phyloP scores from a whole-genome alignment of 495 filamentous ascomycete species.

The Lasiosphaeriaceae sp. region DNA sequence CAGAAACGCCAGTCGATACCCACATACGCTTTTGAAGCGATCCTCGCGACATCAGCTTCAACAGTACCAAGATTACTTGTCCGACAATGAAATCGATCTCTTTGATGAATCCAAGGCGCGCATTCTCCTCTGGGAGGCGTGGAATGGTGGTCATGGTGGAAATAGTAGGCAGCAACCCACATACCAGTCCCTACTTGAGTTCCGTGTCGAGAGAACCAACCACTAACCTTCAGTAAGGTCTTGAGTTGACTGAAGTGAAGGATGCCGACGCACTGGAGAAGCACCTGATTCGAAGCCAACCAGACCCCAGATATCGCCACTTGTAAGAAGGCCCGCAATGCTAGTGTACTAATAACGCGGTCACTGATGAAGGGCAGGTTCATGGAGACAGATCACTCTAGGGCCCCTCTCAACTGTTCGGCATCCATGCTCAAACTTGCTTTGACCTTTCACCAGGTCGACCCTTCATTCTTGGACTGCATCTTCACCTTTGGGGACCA shows the following conservation, averaged over 20 bases:
- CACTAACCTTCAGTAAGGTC: neutral
- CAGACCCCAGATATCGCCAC: neutral
- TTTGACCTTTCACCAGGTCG: conserved; percentile 40
- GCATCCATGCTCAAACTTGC: conserved; percentile 27
- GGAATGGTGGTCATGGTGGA: neutral
- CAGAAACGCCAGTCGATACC: neutral
- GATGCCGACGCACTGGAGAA: neutral
- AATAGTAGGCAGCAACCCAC: neutral
- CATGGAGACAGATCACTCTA: conserved; percentile 27
- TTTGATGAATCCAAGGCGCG: neutral
- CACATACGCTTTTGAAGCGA: neutral
- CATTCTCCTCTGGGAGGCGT: neutral
- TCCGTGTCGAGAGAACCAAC: neutral
- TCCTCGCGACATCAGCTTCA: neutral
- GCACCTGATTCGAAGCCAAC: neutral
- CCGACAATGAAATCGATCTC: neutral
- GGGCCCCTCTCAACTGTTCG: conserved; percentile 25
- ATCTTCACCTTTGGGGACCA: conserved; percentile 42
- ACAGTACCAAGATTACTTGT: neutral
- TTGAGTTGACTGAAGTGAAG: neutral
- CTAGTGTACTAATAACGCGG: neutral
- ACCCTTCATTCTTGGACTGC: conserved; percentile 39
- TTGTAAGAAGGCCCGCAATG: neutral
- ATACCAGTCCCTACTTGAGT: no score
- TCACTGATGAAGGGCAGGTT: conserved; percentile 19